Evolutionary conservation across 139 green algal genomes (phyloP).

Genomic region (Protoeuglena noctilucae): DNA sequence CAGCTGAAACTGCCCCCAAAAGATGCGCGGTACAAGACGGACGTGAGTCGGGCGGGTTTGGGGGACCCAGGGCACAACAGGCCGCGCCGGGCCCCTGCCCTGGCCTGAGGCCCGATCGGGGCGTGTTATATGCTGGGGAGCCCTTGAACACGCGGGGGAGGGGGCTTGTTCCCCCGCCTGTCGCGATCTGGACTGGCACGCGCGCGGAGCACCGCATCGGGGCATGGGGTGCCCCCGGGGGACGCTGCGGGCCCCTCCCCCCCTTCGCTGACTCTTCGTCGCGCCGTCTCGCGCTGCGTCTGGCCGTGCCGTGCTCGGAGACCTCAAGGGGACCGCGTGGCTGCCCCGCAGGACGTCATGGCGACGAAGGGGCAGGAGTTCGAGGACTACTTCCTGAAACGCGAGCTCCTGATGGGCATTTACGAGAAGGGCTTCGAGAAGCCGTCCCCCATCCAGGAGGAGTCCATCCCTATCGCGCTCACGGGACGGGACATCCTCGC

Average conservation of each 20-base stretch:
- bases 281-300: background rate
- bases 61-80: background rate
- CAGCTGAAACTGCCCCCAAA: conserved; percentile 60
- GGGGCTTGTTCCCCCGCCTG: background rate
- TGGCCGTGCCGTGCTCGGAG: background rate
- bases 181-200: background rate
- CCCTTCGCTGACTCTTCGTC: background rate
- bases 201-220: background rate
- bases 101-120: too few relatives aligned
- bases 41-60: conserved; percentile 33
- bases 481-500: conserved; percentile 93
- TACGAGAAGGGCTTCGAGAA: conserved; percentile 86
- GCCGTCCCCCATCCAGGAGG: conserved; percentile 84
- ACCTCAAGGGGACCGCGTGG: background rate
- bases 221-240: background rate
- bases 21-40: conserved; percentile 72
- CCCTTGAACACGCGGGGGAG: too few relatives aligned
- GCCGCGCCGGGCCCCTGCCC: too few relatives aligned
- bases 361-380: conserved; percentile 95
- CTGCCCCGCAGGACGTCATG: conserved; percentile 80
- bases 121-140: too few relatives aligned
- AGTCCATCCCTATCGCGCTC: conserved; percentile 94
- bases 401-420: conserved; percentile 96
- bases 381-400: conserved; percentile 98
- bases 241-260: background rate